phyloP scores from a whole-genome alignment of 306 rosid genomes.

The Herpetospermum pedunculosum region DNA sequence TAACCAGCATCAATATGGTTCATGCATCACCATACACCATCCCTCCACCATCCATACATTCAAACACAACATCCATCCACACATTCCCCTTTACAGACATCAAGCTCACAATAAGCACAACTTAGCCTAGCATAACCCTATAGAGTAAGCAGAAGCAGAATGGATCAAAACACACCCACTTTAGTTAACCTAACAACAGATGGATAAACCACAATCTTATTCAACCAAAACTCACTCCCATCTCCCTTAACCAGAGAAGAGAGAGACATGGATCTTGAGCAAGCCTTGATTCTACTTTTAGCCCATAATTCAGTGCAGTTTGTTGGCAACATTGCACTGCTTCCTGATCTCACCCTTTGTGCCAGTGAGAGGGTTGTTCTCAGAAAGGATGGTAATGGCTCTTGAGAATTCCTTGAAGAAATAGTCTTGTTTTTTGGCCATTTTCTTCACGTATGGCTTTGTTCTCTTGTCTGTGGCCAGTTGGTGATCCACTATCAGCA shows the following conservation, averaged over 20 bases:
- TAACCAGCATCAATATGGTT: conserved; percentile 15
- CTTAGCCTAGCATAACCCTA: neutral
- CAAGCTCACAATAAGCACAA: conserved; percentile 12
- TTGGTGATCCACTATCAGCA: conserved; percentile 72
- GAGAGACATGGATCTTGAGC: neutral
- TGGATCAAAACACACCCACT: conserved; percentile 7
- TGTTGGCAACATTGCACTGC: conserved; percentile 85
- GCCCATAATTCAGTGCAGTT: conserved; percentile 27
- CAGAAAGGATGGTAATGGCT: conserved; percentile 74
- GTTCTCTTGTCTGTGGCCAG: conserved; percentile 81
- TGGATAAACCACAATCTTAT: conserved; percentile 1
- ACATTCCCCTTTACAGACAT: conserved; percentile 11
- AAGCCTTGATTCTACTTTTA: neutral
- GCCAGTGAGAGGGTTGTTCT: conserved; percentile 94
- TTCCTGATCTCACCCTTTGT: conserved; percentile 77
- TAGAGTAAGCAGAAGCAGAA: neutral
- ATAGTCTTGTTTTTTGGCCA: conserved; percentile 90
- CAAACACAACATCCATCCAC: neutral
- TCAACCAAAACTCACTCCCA: conserved; percentile 1
- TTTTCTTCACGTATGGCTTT: conserved; percentile 83
- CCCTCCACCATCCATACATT: conserved; percentile 9
- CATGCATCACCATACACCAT: conserved; percentile 20
- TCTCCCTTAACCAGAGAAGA: neutral
- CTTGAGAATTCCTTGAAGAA: conserved; percentile 76
- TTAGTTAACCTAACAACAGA: neutral